Conservation (phyloP, 1,284 basidiomycete species). For the Pholiota adiposa region DNA sequence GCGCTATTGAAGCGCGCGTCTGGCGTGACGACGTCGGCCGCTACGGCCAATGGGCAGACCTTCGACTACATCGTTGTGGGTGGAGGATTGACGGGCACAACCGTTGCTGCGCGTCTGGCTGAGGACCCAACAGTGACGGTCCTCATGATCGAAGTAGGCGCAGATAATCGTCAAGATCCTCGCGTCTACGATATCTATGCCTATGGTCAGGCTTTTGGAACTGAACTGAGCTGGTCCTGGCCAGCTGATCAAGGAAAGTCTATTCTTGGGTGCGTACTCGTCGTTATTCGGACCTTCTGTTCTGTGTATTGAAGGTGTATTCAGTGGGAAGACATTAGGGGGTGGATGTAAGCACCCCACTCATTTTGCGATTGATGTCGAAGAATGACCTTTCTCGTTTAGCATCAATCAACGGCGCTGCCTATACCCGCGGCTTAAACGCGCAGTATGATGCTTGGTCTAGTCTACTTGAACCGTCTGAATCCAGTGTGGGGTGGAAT, state of each 20-base stretch:
- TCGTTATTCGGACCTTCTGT: neutral
- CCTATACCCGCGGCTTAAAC: conserved; percentile 58
- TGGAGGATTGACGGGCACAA: conserved; percentile 64
- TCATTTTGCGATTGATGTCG: neutral
- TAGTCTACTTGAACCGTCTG: conserved; percentile 50
- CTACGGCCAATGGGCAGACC: conserved; percentile 38
- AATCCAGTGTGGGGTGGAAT: conserved; percentile 56
- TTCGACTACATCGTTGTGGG: conserved; percentile 76
- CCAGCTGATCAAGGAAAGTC: conserved; percentile 48
- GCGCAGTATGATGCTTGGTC: conserved; percentile 65
- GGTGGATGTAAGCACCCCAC: conserved; percentile 45
- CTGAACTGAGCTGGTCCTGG: conserved; percentile 54
- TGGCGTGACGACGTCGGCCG: conserved; percentile 39
- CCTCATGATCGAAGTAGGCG: conserved; percentile 63
- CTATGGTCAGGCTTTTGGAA: conserved; percentile 51
- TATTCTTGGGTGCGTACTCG: conserved; percentile 46
- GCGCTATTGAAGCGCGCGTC: neutral
- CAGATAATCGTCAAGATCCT: conserved; percentile 49
- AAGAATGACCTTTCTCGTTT: neutral
- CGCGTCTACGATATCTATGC: conserved; percentile 52
- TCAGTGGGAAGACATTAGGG: conserved; percentile 60
- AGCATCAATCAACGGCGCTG: conserved; percentile 62
- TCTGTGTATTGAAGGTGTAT: neutral
- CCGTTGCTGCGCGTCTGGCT: conserved; percentile 62
- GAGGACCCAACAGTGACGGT: conserved; percentile 57